Evolutionary conservation across 176 grass and related monocot genomes (phyloP).

Genomic region (Olyra latifolia): DNA sequence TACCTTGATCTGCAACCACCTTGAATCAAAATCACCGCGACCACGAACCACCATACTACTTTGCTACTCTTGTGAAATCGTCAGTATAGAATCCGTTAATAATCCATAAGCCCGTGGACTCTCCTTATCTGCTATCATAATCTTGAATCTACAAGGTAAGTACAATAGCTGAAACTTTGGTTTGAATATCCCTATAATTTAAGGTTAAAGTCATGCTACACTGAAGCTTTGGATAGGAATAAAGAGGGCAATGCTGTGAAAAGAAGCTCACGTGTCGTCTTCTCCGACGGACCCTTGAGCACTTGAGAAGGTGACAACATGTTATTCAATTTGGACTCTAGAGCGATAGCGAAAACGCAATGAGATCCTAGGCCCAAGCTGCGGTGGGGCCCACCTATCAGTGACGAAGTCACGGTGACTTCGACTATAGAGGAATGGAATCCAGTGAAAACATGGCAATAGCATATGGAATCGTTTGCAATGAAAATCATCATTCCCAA

Average conservation of each 20-base stretch:
- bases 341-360: background rate
- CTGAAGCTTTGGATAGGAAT: background rate
- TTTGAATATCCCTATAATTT: background rate
- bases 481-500: fast-evolving
- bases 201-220: background rate
- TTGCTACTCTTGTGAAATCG: background rate
- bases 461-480: background rate
- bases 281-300: background rate
- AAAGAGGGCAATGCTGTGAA: background rate
- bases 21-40: background rate
- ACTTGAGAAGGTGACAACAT: background rate
- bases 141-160: background rate
- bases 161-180: background rate
- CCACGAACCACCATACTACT: background rate
- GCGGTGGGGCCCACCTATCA: too few species aligned
- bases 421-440: too few species aligned
- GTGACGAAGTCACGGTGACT: too few species aligned
- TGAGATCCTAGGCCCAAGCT: too few species aligned
- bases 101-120: fast-evolving
- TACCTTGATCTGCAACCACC: background rate
- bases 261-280: background rate
- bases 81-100: background rate
- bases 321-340: background rate
- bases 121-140: background rate
- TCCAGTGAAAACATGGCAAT: too few species aligned